phyloP scores from a whole-genome alignment of 768 basidiomycete species.

The Candolleomyces aberdarensis region DNA sequence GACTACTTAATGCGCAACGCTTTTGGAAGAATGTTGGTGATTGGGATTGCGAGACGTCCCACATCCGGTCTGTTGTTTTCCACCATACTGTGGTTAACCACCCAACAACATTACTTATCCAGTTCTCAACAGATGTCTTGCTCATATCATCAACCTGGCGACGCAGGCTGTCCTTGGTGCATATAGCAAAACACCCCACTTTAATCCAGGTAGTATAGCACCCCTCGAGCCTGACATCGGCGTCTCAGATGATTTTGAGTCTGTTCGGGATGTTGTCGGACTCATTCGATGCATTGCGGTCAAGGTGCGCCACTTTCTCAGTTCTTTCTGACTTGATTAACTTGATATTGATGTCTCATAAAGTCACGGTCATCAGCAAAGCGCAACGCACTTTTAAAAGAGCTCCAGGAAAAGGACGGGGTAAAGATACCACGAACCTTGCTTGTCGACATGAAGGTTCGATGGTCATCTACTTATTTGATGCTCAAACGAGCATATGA shows the following conservation, averaged over 20 bases:
- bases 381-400: slow-evolving; percentile 17
- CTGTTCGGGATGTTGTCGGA: slow-evolving; percentile 17
- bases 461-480: slow-evolving; percentile 28
- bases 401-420: slow-evolving; percentile 12
- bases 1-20: slow-evolving; percentile 13
- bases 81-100: background rate
- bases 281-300: background rate
- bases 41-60: background rate
- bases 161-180: slow-evolving; percentile 23
- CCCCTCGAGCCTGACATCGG: background rate
- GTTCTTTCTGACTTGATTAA: background rate
- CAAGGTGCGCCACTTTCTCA: background rate
- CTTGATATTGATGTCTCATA: background rate
- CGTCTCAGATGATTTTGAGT: background rate
- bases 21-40: background rate
- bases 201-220: slow-evolving; percentile 9
- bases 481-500: slow-evolving; percentile 21
- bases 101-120: too few relatives aligned
- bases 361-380: slow-evolving; percentile 20
- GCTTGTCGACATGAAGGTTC: slow-evolving; percentile 26
- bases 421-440: slow-evolving; percentile 10
- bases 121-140: background rate
- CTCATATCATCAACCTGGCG: slow-evolving; percentile 25
- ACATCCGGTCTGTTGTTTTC: background rate
- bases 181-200: slow-evolving; percentile 22